A percentile compares a stretch with the other conserved stretches of the same genome.
These are phyloP conservation scores for Lasiodiplodia sp. DNA, from an alignment of 2,329 filamentous ascomycete genomes.

Conservation along the genomic window DNA sequence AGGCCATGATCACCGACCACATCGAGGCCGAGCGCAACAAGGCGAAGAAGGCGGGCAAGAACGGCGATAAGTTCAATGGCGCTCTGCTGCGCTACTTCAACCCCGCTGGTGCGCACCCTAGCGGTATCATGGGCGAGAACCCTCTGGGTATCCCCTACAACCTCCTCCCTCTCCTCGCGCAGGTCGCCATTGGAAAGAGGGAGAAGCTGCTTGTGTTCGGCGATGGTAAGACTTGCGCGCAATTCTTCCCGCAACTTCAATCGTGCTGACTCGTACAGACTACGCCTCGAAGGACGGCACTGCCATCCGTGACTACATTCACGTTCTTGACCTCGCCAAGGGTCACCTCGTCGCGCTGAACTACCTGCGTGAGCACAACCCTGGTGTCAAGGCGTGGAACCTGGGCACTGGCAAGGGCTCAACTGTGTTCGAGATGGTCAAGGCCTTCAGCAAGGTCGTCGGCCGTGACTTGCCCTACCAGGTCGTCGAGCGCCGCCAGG, in stretches of 20 bases:
- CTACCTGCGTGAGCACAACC: slow-evolving; percentile 82
- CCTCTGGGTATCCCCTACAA: slow-evolving; percentile 96
- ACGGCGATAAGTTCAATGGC: slow-evolving; percentile 78
- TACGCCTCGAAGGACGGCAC: slow-evolving; percentile 91
- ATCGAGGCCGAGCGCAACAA: slow-evolving; percentile 87
- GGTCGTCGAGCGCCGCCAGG: slow-evolving; percentile 80
- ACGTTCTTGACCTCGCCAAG: slow-evolving; percentile 86
- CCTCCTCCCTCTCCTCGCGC: slow-evolving; percentile 88
- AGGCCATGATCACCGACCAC: slow-evolving; percentile 89
- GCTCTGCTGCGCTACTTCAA: slow-evolving; percentile 98
- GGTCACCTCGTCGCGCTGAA: slow-evolving; percentile 90
- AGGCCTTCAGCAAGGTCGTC: slow-evolving; percentile 87
- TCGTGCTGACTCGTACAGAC: slow-evolving; percentile 61
- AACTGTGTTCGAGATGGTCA: slow-evolving; percentile 97
- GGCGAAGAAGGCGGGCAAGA: slow-evolving; percentile 78
- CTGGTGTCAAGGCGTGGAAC: slow-evolving; percentile 96
- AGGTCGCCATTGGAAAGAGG: slow-evolving; percentile 93
- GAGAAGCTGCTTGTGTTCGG: slow-evolving; percentile 96
- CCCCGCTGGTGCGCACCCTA: slow-evolving; percentile 92
- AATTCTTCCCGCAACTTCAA: not conserved
- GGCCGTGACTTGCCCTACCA: slow-evolving; percentile 87
- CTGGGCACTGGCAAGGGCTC: slow-evolving; percentile 91
- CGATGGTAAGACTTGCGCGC: slow-evolving; percentile 68
- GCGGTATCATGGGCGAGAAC: slow-evolving; percentile 97
- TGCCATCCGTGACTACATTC: slow-evolving; percentile 97